phyloP scores from a whole-genome alignment of 805 yeast genomes.

The Candida ovalis region DNA sequence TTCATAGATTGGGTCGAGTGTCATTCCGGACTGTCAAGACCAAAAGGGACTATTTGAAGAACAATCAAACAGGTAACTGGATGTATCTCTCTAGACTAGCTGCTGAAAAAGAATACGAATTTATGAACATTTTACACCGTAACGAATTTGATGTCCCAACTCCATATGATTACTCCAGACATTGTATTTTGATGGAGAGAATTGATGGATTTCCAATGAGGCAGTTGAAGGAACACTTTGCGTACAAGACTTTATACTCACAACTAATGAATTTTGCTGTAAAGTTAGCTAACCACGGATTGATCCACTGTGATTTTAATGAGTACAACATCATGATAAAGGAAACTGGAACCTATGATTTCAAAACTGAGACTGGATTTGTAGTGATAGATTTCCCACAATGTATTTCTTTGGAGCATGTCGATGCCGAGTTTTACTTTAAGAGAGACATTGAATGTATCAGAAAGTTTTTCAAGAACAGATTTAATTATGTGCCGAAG shows the following conservation, averaged over 20 bases:
- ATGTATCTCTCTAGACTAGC: conserved; percentile 87
- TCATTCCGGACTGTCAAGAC: conserved; percentile 90
- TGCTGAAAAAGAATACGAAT: conserved; percentile 88
- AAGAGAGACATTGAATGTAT: conserved; percentile 92
- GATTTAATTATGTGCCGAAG: conserved; percentile 68
- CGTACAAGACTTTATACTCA: conserved; percentile 70
- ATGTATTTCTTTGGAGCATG: conserved; percentile 89
- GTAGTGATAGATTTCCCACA: conserved; percentile 98
- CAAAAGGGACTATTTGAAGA: conserved; percentile 84
- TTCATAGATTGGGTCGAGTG: conserved; percentile 90
- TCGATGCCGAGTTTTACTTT: conserved; percentile 83
- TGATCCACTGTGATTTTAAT: conserved; percentile 96
- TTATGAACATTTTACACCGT: conserved; percentile 69
- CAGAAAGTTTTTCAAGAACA: conserved; percentile 73
- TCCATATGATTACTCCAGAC: conserved; percentile 88
- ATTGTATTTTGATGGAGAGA: conserved; percentile 89
- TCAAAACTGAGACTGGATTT: conserved; percentile 58
- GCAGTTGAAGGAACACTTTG: conserved; percentile 64
- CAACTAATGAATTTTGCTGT: conserved; percentile 86
- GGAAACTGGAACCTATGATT: conserved; percentile 46
- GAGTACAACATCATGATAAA: conserved; percentile 92
- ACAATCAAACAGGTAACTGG: conserved; percentile 80
- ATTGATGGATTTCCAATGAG: conserved; percentile 90
- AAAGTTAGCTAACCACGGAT: conserved; percentile 77
- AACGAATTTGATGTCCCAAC: conserved; percentile 84